Evolutionary conservation across 495 filamentous ascomycete species (phyloP).

Genomic region (Mycothermus thermophilus): DNA sequence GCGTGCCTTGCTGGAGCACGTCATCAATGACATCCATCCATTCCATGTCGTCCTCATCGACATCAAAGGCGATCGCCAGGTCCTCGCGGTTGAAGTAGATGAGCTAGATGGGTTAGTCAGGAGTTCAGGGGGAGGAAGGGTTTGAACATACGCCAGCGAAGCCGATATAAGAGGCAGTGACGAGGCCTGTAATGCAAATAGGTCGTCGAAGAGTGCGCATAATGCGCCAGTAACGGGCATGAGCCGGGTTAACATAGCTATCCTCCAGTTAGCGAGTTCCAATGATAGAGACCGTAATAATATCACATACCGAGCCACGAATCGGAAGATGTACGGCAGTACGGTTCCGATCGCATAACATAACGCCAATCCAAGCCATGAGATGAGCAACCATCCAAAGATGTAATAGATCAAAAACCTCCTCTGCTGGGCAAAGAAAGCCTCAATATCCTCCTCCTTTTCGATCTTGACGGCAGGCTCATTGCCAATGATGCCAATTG

Average conservation of each 20-base stretch:
- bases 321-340: slow-evolving; percentile 17
- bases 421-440: slow-evolving; percentile 3
- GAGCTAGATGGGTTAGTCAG: background rate
- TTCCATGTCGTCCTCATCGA: background rate
- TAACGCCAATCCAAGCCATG: slow-evolving; percentile 12
- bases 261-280: background rate
- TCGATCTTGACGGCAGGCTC: slow-evolving; percentile 3
- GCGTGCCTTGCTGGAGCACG: slow-evolving; percentile 11
- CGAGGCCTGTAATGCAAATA: slow-evolving; percentile 8
- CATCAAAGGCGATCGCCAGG: slow-evolving; percentile 3
- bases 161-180: slow-evolving; percentile 6
- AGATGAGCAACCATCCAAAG: slow-evolving; percentile 10
- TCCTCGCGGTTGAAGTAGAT: slow-evolving; percentile 4
- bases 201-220: slow-evolving; percentile 12
- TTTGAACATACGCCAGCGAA: slow-evolving; percentile 5
- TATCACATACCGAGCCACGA: slow-evolving; percentile 11
- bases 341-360: slow-evolving; percentile 7
- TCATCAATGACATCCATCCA: slow-evolving; percentile 13
- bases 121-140: background rate
- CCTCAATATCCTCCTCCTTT: background rate
- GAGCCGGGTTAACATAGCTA: slow-evolving; percentile 19
- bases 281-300: too few relatives aligned
- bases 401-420: slow-evolving; percentile 10
- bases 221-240: slow-evolving; percentile 17
- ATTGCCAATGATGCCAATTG: slow-evolving; percentile 5